Evolutionary conservation across 805 yeast species (phyloP), one percentile per base, ranked within the genome.

Genomic region (Candida nitratophila): DNA sequence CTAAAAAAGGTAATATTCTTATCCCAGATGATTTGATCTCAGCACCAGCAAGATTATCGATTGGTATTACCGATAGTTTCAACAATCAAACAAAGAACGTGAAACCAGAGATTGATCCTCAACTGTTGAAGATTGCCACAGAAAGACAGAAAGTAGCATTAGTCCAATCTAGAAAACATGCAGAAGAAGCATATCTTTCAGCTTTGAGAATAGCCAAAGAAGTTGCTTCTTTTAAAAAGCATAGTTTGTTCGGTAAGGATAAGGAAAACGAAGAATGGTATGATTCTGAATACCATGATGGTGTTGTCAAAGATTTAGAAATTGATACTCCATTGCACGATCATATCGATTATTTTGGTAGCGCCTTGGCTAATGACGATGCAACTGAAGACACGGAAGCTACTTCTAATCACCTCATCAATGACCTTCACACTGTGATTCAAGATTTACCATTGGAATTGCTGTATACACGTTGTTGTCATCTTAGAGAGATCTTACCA

Each of bases 131-230:
- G 39, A 47, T 70, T 34, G 89, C 89, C 0, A 53, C 76, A n/a
- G 85, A 79, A 21, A 70, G 77, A 17, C 85, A 81, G 48, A 70
- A 63, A 33, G 57, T 66, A 41, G 77, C 83, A 1, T 52, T 74
- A 17, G 59, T 71, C 22, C 89, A 83, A 55, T 77, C 90, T 1
- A 78, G 74, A 27, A 79, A 76, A 47, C 91, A 83, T 63, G 87
- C 88, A 2, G 74, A 77, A 41, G 91, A 84, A 55, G 91, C 93
- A 0, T 87, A 84, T 61, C 57, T 68, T 29, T 77, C 86, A 3
- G 95, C 91, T 1, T 74, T 76, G 50, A 67, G 84, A 55, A 76
- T 83, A 36, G 89, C 89, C 0, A 66, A 68, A 39, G 93, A 85
- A 62, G 86, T 83, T 11, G 50, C 69, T 1, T 65, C 63, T 33